Evolutionary conservation across 2,329 filamentous ascomycete species (phyloP).

Genomic region (Fusarium heterosporum): DNA sequence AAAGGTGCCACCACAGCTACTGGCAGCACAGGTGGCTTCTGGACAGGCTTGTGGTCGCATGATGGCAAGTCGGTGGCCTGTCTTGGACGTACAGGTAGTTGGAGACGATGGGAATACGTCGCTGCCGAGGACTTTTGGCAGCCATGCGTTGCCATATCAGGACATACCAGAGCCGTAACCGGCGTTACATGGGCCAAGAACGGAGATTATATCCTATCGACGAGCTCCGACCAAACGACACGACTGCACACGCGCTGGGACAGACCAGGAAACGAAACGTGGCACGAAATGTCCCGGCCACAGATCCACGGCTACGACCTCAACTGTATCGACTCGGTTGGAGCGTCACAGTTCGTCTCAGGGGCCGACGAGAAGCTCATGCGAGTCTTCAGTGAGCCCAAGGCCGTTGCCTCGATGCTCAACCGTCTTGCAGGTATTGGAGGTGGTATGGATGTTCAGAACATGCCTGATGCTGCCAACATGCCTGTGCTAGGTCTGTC

Average conservation of each 20-base stretch:
- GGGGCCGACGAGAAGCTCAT: constrained; percentile 98
- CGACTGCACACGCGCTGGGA: constrained; percentile 86
- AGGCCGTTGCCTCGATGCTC: constrained; percentile 81
- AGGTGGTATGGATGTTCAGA: constrained; percentile 51
- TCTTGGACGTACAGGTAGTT: constrained; percentile 91
- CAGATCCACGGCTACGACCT: constrained; percentile 99
- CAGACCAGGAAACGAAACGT: constrained; percentile 64
- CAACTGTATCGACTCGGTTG: constrained; percentile 88
- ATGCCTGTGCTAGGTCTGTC: constrained; percentile 96
- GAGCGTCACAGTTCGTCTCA: constrained; percentile 82
- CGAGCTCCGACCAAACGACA: constrained; percentile 92
- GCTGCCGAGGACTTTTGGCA: constrained; percentile 74
- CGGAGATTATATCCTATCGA: constrained; percentile 88
- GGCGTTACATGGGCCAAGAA: constrained; percentile 85
- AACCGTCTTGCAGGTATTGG: constrained; percentile 73
- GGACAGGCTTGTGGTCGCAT: constrained; percentile 93
- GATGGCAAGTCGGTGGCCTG: constrained; percentile 80
- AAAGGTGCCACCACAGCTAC: constrained; percentile 98
- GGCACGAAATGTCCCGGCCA: constrained; percentile 95
- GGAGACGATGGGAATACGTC: constrained; percentile 84
- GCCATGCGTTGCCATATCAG: constrained; percentile 81
- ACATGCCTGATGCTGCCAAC: constrained; percentile 87
- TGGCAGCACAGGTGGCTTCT: constrained; percentile 94
- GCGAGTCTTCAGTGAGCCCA: constrained; percentile 91
- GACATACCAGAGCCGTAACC: constrained; percentile 85